Percentiles rank a stretch among this genome's conserved stretches.
phyloP scores from a whole-genome alignment of 108 stramenopile genomes.

The Cylindrotheca fusiformis region DNA sequence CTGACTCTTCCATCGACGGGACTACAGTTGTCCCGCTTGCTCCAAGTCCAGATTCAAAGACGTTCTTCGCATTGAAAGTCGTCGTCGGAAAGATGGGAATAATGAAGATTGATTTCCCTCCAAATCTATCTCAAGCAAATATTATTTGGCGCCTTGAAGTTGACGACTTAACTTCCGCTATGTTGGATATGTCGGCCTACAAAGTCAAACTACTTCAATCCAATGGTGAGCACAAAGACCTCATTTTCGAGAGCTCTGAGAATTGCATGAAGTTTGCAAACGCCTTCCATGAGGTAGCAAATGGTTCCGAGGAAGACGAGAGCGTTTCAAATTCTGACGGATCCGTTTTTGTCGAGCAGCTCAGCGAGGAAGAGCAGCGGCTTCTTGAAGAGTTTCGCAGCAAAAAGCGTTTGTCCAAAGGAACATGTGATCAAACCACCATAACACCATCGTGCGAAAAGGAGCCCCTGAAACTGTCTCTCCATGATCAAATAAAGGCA shows the following conservation, averaged over 20 bases:
- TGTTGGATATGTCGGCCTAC: constrained; percentile 69
- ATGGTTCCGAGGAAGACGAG: constrained; percentile 1
- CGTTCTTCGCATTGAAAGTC: constrained; percentile 10
- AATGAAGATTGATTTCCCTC: constrained; percentile 21
- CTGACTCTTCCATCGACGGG: constrained; percentile 6
- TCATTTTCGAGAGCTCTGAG: constrained; percentile 54
- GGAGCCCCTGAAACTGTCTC: background rate
- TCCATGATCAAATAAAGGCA: constrained; percentile 10
- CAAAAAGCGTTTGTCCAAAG: constrained; percentile 12
- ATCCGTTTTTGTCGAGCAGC: constrained; percentile 33
- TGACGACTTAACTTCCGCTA: constrained; percentile 56
- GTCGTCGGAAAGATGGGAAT: constrained; percentile 34
- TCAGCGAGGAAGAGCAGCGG: constrained; percentile 37
- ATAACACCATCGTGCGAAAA: background rate
- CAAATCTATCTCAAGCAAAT: constrained; percentile 30
- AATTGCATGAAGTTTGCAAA: constrained; percentile 73
- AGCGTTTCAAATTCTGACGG: background rate
- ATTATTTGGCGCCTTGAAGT: constrained; percentile 58
- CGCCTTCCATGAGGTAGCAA: constrained; percentile 51
- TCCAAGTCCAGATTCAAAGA: constrained; percentile 12
- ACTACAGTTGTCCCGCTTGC: constrained; percentile 12
- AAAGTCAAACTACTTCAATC: constrained; percentile 46
- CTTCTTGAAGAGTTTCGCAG: constrained; percentile 39
- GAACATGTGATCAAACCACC: background rate
- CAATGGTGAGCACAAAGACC: constrained; percentile 37